Conservation (phyloP, 768 basidiomycete genomes). For the Phaeolepiota aurea region DNA sequence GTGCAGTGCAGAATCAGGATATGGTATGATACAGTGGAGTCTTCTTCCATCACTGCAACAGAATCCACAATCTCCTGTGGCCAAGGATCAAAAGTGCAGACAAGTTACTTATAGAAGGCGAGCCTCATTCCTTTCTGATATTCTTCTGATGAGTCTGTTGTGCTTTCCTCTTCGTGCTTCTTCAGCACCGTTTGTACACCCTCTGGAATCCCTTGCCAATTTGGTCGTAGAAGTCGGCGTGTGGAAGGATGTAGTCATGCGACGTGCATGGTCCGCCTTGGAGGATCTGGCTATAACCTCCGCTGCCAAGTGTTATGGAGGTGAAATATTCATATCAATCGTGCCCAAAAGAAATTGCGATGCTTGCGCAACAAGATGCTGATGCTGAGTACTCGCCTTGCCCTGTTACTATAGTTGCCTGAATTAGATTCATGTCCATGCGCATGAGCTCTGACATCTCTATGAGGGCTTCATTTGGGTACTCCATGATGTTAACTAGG, state of each 20-base stretch:
- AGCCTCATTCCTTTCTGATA: conserved; percentile 20
- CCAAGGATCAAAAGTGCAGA: conserved; percentile 21
- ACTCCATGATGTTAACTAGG: too few species aligned
- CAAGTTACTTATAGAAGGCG: conserved; percentile 22
- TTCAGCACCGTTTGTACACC: conserved; percentile 27
- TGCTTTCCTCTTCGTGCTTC: conserved; percentile 28
- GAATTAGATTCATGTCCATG: too few species aligned
- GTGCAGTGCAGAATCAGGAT: conserved; percentile 21
- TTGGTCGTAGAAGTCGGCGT: conserved; percentile 13
- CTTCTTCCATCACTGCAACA: conserved; percentile 13
- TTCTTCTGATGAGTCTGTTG: conserved; percentile 11
- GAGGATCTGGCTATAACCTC: conserved; percentile 39
- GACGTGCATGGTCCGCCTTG: conserved; percentile 47
- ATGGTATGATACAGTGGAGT: conserved; percentile 33
- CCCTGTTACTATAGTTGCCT: too few species aligned
- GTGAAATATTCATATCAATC: background rate
- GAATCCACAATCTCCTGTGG: conserved; percentile 22
- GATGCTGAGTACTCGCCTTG: too few species aligned
- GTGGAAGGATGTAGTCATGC: conserved; percentile 31
- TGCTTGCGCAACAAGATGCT: too few species aligned
- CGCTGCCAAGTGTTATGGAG: too few species aligned
- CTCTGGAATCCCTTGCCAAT: conserved; percentile 24
- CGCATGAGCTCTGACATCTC: too few species aligned
- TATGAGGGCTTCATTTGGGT: too few species aligned
- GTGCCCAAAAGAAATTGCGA: too few species aligned